Conservation (phyloP, 352 stramenopile genomes). For the Pythium insidiosum region DNA sequence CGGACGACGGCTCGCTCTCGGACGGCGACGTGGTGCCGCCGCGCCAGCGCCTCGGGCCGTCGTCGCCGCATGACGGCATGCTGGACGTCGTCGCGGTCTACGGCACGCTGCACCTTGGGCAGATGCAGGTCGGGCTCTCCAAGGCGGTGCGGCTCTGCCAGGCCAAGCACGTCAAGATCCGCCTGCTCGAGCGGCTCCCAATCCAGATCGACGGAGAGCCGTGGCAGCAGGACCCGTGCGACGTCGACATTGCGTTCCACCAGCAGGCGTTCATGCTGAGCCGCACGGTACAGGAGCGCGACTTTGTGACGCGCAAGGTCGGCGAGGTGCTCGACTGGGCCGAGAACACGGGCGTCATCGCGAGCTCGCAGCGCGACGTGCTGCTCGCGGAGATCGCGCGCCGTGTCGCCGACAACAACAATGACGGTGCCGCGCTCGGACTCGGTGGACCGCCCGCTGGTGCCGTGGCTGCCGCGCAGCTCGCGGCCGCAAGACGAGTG, state of each 20-base stretch:
- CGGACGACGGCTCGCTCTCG: conserved; percentile 19
- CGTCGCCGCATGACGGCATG: conserved; percentile 85
- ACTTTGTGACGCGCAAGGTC: conserved; percentile 73
- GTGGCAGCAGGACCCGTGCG: conserved; percentile 84
- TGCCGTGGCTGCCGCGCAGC: conserved; percentile 8
- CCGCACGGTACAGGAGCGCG: conserved; percentile 60
- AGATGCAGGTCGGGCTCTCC: conserved; percentile 88
- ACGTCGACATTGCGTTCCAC: conserved; percentile 76
- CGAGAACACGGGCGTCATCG: conserved; percentile 65
- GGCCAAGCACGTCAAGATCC: conserved; percentile 48
- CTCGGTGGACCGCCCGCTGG: background rate
- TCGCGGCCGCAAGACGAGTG: no score
- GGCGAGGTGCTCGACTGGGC: conserved; percentile 81
- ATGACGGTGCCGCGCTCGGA: conserved; percentile 3
- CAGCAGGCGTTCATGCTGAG: conserved; percentile 84
- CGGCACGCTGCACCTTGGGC: conserved; percentile 89
- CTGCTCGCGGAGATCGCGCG: conserved; percentile 63
- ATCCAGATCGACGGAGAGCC: conserved; percentile 95
- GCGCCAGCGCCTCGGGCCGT: conserved; percentile 28
- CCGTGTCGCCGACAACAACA: conserved; percentile 37
- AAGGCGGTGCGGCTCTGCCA: conserved; percentile 75
- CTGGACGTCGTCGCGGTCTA: conserved; percentile 92
- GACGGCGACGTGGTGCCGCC: conserved; percentile 13
- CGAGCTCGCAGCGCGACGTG: conserved; percentile 58
- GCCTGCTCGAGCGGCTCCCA: conserved; percentile 51